Evolutionary conservation across 2,329 filamentous ascomycete species (phyloP).

Genomic region (Talaromyces atroroseus): DNA sequence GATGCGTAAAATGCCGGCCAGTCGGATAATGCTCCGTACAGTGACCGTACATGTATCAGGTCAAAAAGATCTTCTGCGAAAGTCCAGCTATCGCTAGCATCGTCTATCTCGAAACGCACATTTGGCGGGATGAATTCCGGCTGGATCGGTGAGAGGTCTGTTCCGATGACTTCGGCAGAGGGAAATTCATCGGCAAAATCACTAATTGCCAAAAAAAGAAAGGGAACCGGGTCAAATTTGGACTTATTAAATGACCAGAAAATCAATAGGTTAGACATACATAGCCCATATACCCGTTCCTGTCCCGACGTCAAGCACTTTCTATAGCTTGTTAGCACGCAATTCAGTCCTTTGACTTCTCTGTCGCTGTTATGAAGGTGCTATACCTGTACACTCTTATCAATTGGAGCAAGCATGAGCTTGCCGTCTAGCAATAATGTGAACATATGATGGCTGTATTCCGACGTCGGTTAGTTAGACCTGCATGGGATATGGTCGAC

Average conservation of each 20-base stretch:
- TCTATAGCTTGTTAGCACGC: neutral
- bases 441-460: conserved; percentile 8
- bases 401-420: neutral
- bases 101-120: conserved; percentile 19
- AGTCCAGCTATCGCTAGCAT: conserved; percentile 22
- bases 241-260: neutral
- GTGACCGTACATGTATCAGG: conserved; percentile 22
- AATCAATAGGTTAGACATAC: conserved; percentile 1
- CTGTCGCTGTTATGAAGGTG: neutral
- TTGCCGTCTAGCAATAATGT: neutral
- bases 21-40: conserved; percentile 23
- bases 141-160: conserved; percentile 19
- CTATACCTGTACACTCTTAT: neutral
- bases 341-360: neutral
- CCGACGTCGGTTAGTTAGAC: neutral
- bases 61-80: conserved; percentile 23
- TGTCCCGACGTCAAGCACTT: conserved; percentile 10
- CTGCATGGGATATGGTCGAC: neutral
- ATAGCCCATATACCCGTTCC: conserved; percentile 12
- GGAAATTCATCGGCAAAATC: conserved; percentile 13
- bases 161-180: conserved; percentile 14
- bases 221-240: neutral
- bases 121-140: conserved; percentile 11
- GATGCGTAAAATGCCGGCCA: conserved; percentile 22
- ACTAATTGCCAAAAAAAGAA: conserved; percentile 3